Evolutionary conservation across 2,329 filamentous ascomycete genomes (phyloP), one percentile per base, ranked within the genome.

Genomic region (Clonostachys sp.): DNA sequence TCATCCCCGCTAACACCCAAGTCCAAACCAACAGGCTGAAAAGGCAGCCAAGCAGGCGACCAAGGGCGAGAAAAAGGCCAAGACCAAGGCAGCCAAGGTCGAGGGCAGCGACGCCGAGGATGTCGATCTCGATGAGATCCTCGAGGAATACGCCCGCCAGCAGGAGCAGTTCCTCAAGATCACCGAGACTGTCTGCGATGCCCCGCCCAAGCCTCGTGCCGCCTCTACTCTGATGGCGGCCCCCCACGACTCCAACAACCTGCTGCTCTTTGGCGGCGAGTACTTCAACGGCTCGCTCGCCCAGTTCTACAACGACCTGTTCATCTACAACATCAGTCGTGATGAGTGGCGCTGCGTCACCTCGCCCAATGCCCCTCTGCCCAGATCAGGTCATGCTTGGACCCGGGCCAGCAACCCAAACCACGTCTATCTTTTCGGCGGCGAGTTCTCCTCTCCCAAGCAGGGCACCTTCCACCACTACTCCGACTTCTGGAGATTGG

Each of bases 381-480:
- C 94, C 12, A 79, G 94, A 50, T 92, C 87, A 50, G 94, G 94
- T 3, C 94, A 97, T 76, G 92, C 94, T 14, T 96, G 91, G 90
- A 95, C 89, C 59, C 81, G 91, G 49, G 91, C 89, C 48, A 89
- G 87, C 43, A 96, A 96, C 66, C 75, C 86, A 14, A 87, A 86
- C 52, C 84, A 87, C 34, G 81, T 97, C 45, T 99, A 95, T 64
- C 72, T 99, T 14, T 97, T 97, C 61, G 94, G 94, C 53, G 94
- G 92, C 51, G 94, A 99, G 68, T 99, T 99, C 66, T 95, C 89
- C 49, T 92, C 87, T 30, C 94, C 94, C 3, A 97, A 96, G 64
- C 94, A 97, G 68, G 94, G 94, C 5, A 97, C 92, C 0, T 99
- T 99, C 61, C 96, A 99, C 66, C 94, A 99, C 68, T 99, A 99